These are phyloP conservation scores for Annulohypoxylon nitens DNA, from an alignment of 495 filamentous ascomycete species.

Conservation along the genomic window DNA sequence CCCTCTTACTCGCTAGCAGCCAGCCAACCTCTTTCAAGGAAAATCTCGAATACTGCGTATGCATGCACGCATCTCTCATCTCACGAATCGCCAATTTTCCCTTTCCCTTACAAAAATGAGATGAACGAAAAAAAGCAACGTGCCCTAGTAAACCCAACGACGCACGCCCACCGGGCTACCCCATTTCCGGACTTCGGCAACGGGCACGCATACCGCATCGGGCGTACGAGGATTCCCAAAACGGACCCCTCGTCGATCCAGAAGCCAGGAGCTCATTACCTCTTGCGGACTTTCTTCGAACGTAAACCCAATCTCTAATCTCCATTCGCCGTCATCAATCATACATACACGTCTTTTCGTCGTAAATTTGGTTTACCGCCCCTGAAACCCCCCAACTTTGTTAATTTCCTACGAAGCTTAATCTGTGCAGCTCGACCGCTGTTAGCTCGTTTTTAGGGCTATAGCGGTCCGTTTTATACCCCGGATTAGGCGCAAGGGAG, in stretches of 20 bases:
- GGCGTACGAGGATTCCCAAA: conserved; percentile 27
- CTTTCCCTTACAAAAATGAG: not conserved
- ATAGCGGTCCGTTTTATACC: not conserved
- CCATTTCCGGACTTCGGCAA: conserved; percentile 31
- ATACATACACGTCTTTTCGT: not conserved
- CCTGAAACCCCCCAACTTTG: conserved; percentile 12
- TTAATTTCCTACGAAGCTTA: conserved; percentile 1
- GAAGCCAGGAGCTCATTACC: conserved; percentile 30
- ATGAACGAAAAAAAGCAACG: not conserved
- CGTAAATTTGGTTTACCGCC: not conserved
- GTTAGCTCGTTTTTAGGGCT: not conserved
- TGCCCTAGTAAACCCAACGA: no score
- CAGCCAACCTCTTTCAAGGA: conserved; percentile 1
- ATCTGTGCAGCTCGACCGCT: not conserved
- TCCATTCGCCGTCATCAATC: no score
- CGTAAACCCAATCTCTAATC: not conserved
- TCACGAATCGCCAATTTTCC: not conserved
- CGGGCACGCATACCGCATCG: conserved; percentile 28
- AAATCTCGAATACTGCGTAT: not conserved
- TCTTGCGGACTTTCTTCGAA: conserved; percentile 18
- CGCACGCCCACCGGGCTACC: conserved; percentile 19
- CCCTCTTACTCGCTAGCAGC: not conserved
- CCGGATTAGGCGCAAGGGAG: not conserved
- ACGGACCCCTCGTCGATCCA: conserved; percentile 8
- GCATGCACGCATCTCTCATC: not conserved